Evolutionary conservation across 805 yeast species (phyloP).

Genomic region (Pichia heedii): DNA sequence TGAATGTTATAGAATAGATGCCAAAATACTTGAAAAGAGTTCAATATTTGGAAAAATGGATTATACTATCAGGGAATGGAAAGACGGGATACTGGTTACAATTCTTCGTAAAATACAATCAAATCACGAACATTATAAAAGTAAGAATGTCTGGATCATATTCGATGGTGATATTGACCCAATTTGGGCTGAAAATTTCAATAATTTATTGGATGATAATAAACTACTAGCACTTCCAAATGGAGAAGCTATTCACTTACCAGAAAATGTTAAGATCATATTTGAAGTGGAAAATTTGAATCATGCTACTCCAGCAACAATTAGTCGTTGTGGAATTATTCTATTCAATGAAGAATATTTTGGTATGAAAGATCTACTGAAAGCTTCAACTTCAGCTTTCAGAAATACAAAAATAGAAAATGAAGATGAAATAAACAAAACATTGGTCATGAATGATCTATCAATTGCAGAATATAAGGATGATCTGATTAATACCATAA

Average conservation of each 20-base stretch:
- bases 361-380: slow-evolving; percentile 7
- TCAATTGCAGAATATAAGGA: slow-evolving; percentile 3
- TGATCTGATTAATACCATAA: slow-evolving; percentile 2
- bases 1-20: slow-evolving; percentile 47
- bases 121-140: slow-evolving; percentile 50
- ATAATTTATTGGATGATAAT: slow-evolving; percentile 88
- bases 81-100: slow-evolving; percentile 73
- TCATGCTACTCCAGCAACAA: slow-evolving; percentile 81
- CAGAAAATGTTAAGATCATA: slow-evolving; percentile 51
- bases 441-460: neutral
- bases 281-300: slow-evolving; percentile 68
- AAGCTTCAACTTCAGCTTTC: slow-evolving; percentile 11
- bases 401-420: slow-evolving; percentile 9
- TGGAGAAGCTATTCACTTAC: slow-evolving; percentile 74
- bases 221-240: slow-evolving; percentile 72
- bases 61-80: slow-evolving; percentile 79
- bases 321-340: slow-evolving; percentile 86
- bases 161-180: slow-evolving; percentile 95
- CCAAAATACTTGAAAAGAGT: slow-evolving; percentile 64
- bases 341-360: slow-evolving; percentile 43
- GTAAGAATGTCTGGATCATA: slow-evolving; percentile 60
- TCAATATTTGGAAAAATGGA: slow-evolving; percentile 65
- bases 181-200: slow-evolving; percentile 83
- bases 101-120: slow-evolving; percentile 49
- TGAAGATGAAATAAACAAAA: slow-evolving; percentile 6